These are phyloP conservation scores for Fusarium nanum DNA, from an alignment of 2,329 filamentous ascomycete species.

Conservation along the genomic window DNA sequence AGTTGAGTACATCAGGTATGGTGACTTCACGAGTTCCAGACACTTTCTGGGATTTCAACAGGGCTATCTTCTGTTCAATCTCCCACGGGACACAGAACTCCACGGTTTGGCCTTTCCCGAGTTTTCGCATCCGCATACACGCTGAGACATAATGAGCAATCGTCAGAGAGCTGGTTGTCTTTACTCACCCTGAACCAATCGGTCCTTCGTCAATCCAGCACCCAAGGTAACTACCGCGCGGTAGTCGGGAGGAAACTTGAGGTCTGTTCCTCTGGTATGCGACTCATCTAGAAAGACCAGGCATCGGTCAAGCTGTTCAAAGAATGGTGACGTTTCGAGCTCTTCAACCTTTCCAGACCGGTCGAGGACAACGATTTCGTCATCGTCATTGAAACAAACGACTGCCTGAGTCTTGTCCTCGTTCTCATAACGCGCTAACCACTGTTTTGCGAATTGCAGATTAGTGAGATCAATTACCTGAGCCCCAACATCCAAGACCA, in stretches of 20 bases:
- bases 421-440: conserved; percentile 56
- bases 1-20: conserved; percentile 67
- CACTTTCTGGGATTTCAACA: too few relatives aligned
- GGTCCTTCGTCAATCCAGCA: conserved; percentile 73
- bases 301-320: conserved; percentile 66
- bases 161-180: too few relatives aligned
- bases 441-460: conserved; percentile 61
- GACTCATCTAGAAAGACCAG: conserved; percentile 77
- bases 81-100: conserved; percentile 70
- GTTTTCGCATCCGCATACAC: conserved; percentile 77
- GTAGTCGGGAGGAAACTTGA: conserved; percentile 68
- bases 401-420: conserved; percentile 46
- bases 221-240: conserved; percentile 76
- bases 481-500: conserved; percentile 72
- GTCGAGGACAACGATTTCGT: conserved; percentile 67
- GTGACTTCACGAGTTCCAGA: conserved; percentile 56
- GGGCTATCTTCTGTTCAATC: conserved; percentile 64
- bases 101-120: conserved; percentile 74
- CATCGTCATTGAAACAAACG: conserved; percentile 68
- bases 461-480: conserved; percentile 76
- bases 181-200: conserved; percentile 74
- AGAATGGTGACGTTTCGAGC: conserved; percentile 69
- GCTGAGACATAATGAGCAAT: conserved; percentile 55
- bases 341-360: conserved; percentile 58
- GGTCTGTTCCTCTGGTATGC: conserved; percentile 76